Conservation (phyloP, 2,329 filamentous ascomycete species). For the Dactylonectria estremocensis region DNA sequence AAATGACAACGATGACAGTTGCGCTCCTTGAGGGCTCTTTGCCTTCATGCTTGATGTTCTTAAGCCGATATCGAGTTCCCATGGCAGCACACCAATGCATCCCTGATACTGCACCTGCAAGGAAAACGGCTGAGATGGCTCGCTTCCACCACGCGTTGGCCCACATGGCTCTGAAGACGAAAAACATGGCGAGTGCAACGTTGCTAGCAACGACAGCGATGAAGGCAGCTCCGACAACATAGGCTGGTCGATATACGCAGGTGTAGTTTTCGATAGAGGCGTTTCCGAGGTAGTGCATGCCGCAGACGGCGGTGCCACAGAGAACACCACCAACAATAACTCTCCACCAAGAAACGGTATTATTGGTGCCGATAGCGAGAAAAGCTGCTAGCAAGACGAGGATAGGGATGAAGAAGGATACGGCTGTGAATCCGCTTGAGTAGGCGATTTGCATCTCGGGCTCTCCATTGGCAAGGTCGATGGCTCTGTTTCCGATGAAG, state of each 20-base stretch:
- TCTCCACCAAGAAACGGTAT: conserved; percentile 70
- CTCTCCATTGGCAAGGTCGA: conserved; percentile 77
- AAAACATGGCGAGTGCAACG: conserved; percentile 81
- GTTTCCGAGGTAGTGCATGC: conserved; percentile 91
- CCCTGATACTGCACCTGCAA: conserved; percentile 84
- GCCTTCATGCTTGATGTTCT: conserved; percentile 54
- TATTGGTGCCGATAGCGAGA: conserved; percentile 74
- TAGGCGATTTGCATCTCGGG: conserved; percentile 80
- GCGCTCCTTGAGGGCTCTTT: conserved; percentile 70
- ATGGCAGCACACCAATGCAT: conserved; percentile 90
- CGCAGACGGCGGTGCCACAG: conserved; percentile 82
- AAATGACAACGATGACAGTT: conserved; percentile 82
- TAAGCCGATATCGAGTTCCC: conserved; percentile 77
- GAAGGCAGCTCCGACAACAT: conserved; percentile 77
- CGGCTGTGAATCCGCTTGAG: conserved; percentile 77
- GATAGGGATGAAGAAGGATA: conserved; percentile 87
- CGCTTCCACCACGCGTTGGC: conserved; percentile 85
- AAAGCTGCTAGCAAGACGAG: conserved; percentile 82
- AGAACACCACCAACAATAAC: conserved; percentile 76
- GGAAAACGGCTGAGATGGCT: conserved; percentile 73
- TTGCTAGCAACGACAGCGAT: conserved; percentile 83
- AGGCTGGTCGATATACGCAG: conserved; percentile 71
- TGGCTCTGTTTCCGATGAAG: conserved; percentile 84
- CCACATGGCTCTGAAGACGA: conserved; percentile 83
- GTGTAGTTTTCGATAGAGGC: conserved; percentile 84